These are phyloP conservation scores for Phytopythium montanum DNA, from an alignment of 352 stramenopile genomes.

Conservation along the genomic window DNA sequence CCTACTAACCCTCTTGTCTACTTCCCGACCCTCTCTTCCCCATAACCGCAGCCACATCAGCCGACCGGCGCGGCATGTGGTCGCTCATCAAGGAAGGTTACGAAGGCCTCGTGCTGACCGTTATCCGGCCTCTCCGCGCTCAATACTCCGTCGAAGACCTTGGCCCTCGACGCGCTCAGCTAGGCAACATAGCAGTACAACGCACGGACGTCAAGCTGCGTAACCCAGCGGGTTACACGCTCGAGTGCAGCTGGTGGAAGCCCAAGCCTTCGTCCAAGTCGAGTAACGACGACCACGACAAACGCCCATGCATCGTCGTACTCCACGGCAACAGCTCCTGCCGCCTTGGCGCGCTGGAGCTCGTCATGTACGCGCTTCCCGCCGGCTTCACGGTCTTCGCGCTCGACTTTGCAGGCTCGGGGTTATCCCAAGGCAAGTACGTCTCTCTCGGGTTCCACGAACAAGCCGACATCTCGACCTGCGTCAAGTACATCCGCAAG, in stretches of 20 bases:
- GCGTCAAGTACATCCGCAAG: constrained; percentile 60
- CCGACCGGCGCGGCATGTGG: constrained; percentile 73
- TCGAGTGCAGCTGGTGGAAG: constrained; percentile 89
- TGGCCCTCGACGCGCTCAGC: constrained; percentile 47
- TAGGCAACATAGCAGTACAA: constrained; percentile 56
- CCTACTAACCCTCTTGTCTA: constrained; percentile 3
- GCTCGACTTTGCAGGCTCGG: constrained; percentile 75
- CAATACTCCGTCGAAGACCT: constrained; percentile 64
- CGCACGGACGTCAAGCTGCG: constrained; percentile 72
- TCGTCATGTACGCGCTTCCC: constrained; percentile 69
- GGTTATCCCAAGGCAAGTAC: constrained; percentile 78
- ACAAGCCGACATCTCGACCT: constrained; percentile 64
- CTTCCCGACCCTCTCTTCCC: constrained; percentile 5
- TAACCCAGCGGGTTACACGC: constrained; percentile 63
- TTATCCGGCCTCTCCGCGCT: constrained; percentile 70
- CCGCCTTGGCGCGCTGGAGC: constrained; percentile 64
- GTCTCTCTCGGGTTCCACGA: constrained; percentile 83
- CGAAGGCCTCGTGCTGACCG: constrained; percentile 75
- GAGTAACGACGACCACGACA: constrained; percentile 12
- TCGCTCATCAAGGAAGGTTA: constrained; percentile 81
- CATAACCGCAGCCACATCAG: constrained; percentile 20
- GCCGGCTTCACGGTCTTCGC: constrained; percentile 83
- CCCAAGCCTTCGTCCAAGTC: too few relatives aligned
- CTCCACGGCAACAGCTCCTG: constrained; percentile 85
- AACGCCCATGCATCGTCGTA: constrained; percentile 73